Evolutionary conservation across 2,329 filamentous ascomycete species (phyloP), one percentile per base, ranked within the genome.

Genomic region (Aspergillus phoenicis): DNA sequence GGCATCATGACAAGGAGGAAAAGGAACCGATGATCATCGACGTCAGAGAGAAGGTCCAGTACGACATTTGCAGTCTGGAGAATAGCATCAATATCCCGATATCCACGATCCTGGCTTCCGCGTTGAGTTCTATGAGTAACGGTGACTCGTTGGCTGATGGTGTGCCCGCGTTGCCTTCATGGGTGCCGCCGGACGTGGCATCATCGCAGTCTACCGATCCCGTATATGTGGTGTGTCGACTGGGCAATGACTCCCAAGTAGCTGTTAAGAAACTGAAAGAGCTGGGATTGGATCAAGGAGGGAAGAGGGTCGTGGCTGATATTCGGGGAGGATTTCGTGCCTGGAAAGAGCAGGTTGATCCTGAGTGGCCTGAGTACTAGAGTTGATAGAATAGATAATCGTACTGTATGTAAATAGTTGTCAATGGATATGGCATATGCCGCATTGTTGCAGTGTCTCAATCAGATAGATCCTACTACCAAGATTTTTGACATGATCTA

Each of bases 41-140:
- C 66, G 92, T 96, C 1, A 84, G 95, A 2, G 92, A 96, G 67
- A 87, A 87, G 68, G 90, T 92, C 28, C 91, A 97, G 62, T 97
- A 91, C 66, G 89, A 90, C 15, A 87, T 98, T 48, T 93, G 89
- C 64, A 87, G 83, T 62, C 81, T 99, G 7, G 81, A 87, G 0
- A 90, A 90, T 0, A 91, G 91, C 26, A 78, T 96, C 54, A 97
- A 81, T 55, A 72, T 82, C 20, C 80, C 80, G 2, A 77, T 82
- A 8, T 79, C 78, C 2, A 70, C 64, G 2, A 79, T 82, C 24
- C 59, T 80, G 26, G 71, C 72, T 7, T 57, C 61, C 3, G 10
- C 65, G 6, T 3, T 49, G 52, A 54, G 49, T 20, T 11, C 54
- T 41, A 22, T 15, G 13, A 24, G 39, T 43, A 63, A 49, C 7